These are phyloP conservation scores for Tolypocladium sp. DNA, from an alignment of 2,329 filamentous ascomycete genomes.

Conservation along the genomic window DNA sequence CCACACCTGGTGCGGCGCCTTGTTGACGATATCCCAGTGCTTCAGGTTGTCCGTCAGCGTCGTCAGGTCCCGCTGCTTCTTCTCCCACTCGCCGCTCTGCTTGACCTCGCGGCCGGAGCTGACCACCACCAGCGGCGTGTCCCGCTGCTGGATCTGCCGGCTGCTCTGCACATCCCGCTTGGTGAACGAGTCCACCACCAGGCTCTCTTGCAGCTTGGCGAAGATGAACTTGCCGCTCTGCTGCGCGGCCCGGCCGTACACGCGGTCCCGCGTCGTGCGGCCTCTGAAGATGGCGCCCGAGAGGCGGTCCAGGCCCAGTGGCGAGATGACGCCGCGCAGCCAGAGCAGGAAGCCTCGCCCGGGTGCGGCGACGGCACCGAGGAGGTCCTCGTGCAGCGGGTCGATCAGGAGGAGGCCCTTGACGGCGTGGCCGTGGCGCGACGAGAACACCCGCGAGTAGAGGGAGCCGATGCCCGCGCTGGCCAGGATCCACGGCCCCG, in stretches of 20 bases:
- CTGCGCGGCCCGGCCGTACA: conserved; percentile 71
- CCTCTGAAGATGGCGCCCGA: conserved; percentile 75
- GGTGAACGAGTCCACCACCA: conserved; percentile 78
- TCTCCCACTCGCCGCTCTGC: conserved; percentile 63
- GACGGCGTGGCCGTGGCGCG: conserved; percentile 67
- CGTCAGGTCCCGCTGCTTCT: conserved; percentile 77
- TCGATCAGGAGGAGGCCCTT: conserved; percentile 79
- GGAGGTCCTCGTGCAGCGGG: conserved; percentile 77
- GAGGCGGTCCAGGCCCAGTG: conserved; percentile 74
- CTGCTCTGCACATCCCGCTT: conserved; percentile 74
- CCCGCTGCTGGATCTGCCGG: conserved; percentile 66
- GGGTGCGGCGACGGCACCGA: conserved; percentile 57
- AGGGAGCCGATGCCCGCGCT: conserved; percentile 82
- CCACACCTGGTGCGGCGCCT: conserved; percentile 86
- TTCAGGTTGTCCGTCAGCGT: conserved; percentile 70
- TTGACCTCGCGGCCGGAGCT: conserved; percentile 69
- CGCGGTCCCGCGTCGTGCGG: conserved; percentile 70
- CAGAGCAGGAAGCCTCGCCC: conserved; percentile 75
- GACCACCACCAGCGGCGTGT: conserved; percentile 70
- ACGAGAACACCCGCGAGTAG: conserved; percentile 85
- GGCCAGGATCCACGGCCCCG: conserved; percentile 81
- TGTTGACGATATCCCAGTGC: conserved; percentile 78
- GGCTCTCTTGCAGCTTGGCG: conserved; percentile 82
- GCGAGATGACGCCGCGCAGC: conserved; percentile 77
- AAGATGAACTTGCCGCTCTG: conserved; percentile 80